Evolutionary conservation across 2,329 filamentous ascomycete genomes (phyloP).

Genomic region (Fusarium metavorans): DNA sequence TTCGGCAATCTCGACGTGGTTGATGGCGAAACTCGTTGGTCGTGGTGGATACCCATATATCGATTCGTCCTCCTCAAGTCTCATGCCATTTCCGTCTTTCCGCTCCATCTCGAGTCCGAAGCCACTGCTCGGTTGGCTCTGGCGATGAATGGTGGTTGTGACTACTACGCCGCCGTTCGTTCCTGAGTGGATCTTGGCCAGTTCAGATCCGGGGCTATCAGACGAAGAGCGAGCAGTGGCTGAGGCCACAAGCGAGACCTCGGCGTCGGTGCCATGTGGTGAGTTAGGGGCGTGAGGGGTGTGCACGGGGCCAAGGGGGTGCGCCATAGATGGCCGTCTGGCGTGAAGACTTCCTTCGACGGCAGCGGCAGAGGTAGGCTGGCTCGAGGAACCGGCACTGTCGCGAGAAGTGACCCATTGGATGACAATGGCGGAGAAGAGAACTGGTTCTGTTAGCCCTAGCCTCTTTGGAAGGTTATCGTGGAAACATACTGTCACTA

Average conservation of each 20-base stretch:
- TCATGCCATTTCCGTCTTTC: constrained; percentile 2
- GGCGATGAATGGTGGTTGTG: constrained; percentile 54
- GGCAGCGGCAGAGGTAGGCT: constrained; percentile 17
- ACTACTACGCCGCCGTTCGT: constrained; percentile 47
- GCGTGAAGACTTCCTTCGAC: constrained; percentile 22
- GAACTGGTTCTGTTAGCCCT: constrained; percentile 53
- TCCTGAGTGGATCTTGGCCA: constrained; percentile 31
- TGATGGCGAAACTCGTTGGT: constrained; percentile 21
- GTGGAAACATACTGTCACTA: constrained; percentile 63
- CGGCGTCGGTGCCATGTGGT: constrained; percentile 39
- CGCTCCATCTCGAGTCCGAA: constrained; percentile 12
- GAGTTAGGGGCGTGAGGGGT: constrained; percentile 21
- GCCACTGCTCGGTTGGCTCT: constrained; percentile 45
- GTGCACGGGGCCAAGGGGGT: constrained; percentile 12
- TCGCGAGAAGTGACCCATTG: constrained; percentile 69
- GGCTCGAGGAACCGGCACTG: constrained; percentile 51
- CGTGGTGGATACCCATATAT: constrained; percentile 23
- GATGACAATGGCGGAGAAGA: constrained; percentile 71
- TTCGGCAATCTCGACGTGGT: constrained; percentile 24
- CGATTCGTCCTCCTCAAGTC: constrained; percentile 25
- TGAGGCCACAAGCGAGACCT: constrained; percentile 42
- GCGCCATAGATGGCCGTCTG: constrained; percentile 18
- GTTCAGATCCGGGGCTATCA: constrained; percentile 31
- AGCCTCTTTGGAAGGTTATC: neutral
- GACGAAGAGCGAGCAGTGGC: constrained; percentile 36